phyloP scores from a whole-genome alignment of 2,329 filamentous ascomycete genomes.

The Mycosphaerelloides madeirae region DNA sequence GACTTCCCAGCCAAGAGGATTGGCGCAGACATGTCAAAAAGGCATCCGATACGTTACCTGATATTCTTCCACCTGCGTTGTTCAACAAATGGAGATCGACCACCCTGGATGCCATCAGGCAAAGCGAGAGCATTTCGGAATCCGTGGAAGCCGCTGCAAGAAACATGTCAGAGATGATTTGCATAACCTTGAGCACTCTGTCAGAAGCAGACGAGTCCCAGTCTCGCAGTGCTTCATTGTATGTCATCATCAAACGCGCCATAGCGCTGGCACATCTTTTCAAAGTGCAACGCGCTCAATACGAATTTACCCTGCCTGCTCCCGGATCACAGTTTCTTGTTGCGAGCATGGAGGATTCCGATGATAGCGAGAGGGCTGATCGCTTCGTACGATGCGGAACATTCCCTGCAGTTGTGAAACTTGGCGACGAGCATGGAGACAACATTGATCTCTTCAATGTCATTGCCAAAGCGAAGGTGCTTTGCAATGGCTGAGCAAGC shows the following conservation, averaged over 20 bases:
- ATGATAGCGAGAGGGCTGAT: conserved; percentile 50
- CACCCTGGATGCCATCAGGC: conserved; percentile 57
- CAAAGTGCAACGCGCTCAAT: conserved; percentile 28
- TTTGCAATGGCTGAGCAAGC: conserved; percentile 39
- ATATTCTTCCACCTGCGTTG: conserved; percentile 37
- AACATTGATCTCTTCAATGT: conserved; percentile 59
- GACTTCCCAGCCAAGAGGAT: conserved; percentile 49
- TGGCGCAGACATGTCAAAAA: conserved; percentile 23
- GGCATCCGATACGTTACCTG: conserved; percentile 19
- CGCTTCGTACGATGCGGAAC: conserved; percentile 58
- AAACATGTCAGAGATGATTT: conserved; percentile 26
- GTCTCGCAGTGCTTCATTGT: conserved; percentile 20
- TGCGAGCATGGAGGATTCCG: conserved; percentile 62
- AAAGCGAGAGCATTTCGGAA: conserved; percentile 36
- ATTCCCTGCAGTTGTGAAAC: conserved; percentile 61
- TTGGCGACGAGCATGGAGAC: conserved; percentile 60
- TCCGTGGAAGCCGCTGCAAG: conserved; percentile 19
- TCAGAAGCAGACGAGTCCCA: conserved; percentile 23
- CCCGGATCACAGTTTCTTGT: conserved; percentile 46
- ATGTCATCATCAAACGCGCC: conserved; percentile 25
- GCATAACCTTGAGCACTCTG: conserved; percentile 21
- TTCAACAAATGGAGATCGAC: conserved; percentile 63
- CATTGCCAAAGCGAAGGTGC: conserved; percentile 61
- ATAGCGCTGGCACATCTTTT: conserved; percentile 30
- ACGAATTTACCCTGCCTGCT: conserved; percentile 28